Base-by-base conservation (phyloP, 2,329 filamentous ascomycete species). In the Botrytis porri region DNA sequence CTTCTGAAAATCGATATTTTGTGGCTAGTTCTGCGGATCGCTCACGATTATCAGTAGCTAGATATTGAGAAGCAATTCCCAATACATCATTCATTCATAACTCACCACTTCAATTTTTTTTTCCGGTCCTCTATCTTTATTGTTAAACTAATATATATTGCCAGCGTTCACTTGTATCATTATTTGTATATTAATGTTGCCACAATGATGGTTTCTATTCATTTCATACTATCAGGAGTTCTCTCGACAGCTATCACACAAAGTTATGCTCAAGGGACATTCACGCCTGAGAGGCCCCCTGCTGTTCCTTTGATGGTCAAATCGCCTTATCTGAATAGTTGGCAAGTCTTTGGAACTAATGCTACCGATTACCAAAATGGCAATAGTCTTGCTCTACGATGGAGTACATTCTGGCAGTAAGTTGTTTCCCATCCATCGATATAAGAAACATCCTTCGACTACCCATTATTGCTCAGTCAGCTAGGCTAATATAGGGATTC, bases 261-360 rank as follows among this genome's bases (percentile, higher is more conserved):
- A 14, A 54, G 57, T 37, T n/a, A 63, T 70, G 70, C 63, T 45
- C 57, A 69, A 25, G 91, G 89, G 16, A 88, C 84, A 2, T 93
- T 92, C 79, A 84, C 83, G 51, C 91, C 91, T 48, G 86, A 88
- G 51, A 85, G 89, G 10, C 90, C 91, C 60, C 91, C 91, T 25
- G 86, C 91, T 1, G 84, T 92, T 41, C 92, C 93, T 20, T 82
- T 95, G 48, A 92, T 92, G 61, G 92, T 95, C 62, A 89, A 88
- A 75, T 91, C 89, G 16, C 93, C 93, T 0, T 95, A 95, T 77
- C 82, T 95, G 25, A 93, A 88, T 79, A 88, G 89, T 22, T 93
- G 91, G 90, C 84, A 91, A 60, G 82, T 87, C 73, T 89, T 86
- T 16, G 90, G 89, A 1, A 87, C 84, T 41, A 85, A 89, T 79